A percentile compares a stretch with the other conserved stretches of the same genome.
Evolutionary conservation across 2,329 filamentous ascomycete species (phyloP).

Genomic region (Coniochaeta prunicola): DNA sequence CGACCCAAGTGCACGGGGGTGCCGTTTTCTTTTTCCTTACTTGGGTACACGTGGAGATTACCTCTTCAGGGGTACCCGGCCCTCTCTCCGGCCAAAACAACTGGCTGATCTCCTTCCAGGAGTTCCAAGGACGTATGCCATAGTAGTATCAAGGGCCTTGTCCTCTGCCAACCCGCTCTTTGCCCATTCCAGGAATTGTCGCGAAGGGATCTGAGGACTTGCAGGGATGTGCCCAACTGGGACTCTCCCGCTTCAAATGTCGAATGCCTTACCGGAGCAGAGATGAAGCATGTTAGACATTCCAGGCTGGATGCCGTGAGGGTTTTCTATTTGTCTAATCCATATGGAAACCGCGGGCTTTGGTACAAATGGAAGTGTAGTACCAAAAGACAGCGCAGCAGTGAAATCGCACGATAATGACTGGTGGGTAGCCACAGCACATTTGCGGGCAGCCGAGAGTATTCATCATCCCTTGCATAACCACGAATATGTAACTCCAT

Average conservation of each 20-base stretch:
- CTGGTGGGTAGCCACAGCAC: background rate
- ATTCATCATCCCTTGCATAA: slow-evolving; percentile 1
- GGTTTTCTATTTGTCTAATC: background rate
- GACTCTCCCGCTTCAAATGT: too few species aligned
- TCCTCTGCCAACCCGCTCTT: background rate
- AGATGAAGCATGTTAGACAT: background rate
- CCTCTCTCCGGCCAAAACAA: background rate
- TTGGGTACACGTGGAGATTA: background rate
- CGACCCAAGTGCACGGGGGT: background rate
- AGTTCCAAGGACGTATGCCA: background rate
- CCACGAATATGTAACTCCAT: slow-evolving; percentile 3
- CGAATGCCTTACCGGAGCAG: too few species aligned
- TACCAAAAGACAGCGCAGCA: background rate
- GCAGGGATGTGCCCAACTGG: background rate
- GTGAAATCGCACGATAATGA: slow-evolving; percentile 1
- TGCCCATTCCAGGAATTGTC: slow-evolving; percentile 1
- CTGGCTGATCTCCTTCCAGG: background rate
- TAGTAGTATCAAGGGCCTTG: background rate
- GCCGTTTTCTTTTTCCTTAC: background rate
- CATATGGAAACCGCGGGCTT: background rate
- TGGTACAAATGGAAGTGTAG: background rate
- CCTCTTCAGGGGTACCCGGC: background rate
- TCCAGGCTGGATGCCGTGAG: background rate
- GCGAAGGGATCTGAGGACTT: background rate
- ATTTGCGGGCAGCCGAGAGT: background rate